These are phyloP conservation scores for Suillus occidentalis DNA, from an alignment of 768 basidiomycete species.

Conservation along the genomic window DNA sequence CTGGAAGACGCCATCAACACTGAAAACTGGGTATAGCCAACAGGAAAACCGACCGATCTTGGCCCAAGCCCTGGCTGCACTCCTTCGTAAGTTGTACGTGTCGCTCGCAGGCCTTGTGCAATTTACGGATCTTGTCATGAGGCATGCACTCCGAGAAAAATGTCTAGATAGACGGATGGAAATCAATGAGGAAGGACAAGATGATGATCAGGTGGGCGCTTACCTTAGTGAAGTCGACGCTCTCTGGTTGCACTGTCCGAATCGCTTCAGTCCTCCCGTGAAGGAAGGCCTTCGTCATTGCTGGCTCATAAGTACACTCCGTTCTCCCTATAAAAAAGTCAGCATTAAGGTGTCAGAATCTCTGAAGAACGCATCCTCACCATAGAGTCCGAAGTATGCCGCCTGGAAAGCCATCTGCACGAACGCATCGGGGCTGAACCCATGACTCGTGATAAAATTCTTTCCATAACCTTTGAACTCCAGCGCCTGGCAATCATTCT, in stretches of 20 bases:
- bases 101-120: conserved; percentile 81
- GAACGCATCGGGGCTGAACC: conserved; percentile 96
- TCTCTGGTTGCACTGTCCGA: conserved; percentile 82
- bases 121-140: conserved; percentile 67
- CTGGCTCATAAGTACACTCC: conserved; percentile 96
- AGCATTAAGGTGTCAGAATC: neutral
- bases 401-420: conserved; percentile 99
- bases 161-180: conserved; percentile 42
- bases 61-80: conserved; percentile 87
- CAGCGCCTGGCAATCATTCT: conserved; percentile 94
- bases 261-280: conserved; percentile 97
- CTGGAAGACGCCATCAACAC: conserved; percentile 32
- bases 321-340: conserved; percentile 54
- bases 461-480: conserved; percentile 94
- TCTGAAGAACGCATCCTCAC: conserved; percentile 34
- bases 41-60: conserved; percentile 63
- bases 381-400: conserved; percentile 91
- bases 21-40: neutral
- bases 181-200: neutral
- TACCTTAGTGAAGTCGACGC: conserved; percentile 84
- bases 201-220: conserved; percentile 11
- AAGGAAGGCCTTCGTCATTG: conserved; percentile 95
- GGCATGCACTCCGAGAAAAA: conserved; percentile 82
- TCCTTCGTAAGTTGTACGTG: conserved; percentile 87
- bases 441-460: conserved; percentile 92